Base-by-base conservation (phyloP, 768 basidiomycete genomes). In the Tulasnella sp. region DNA sequence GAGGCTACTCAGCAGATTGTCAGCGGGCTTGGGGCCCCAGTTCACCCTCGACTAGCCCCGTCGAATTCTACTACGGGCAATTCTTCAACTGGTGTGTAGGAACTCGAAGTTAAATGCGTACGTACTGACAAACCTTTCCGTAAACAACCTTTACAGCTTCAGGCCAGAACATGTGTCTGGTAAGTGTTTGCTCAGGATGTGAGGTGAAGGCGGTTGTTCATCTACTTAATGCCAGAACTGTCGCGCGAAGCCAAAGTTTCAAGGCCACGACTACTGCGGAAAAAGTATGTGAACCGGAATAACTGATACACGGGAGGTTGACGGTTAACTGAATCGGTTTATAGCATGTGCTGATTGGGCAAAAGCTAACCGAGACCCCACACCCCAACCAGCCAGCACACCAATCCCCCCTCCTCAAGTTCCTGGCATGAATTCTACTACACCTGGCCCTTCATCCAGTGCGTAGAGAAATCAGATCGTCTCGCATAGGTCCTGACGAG, bases 91-190 rank as follows among this genome's bases (percentile, higher is more conserved):
- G 44, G 44, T 44, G 44, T 2, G 44, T 44, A n/a, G 52, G 8
- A n/a, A 5, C 5, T 3, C 24, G 1, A 24, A 7, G 1, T n/a
- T 7, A 7, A 52, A 0, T 10, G 1, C 24, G 1, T n/a, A 10
- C 24, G 52, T n/a, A 24, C n/a, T 10, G 2, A 52, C 24, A n/a
- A 5, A 8, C 6, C 21, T 24, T 1, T 1, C 4, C 52, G 9
- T 8, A 52, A 21, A 52, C 24, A 52, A 52, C 24, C 9, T 10
- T 52, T 24, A 18, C 44, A 18, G 19, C 44, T 4, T 0, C 19
- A 44, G 44, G 3, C n/a, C 21, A 24, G 4, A 18, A 10, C 0
- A 52, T 52, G 24, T 52, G 52, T n/a, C 7, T 5, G 6, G 52
- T 52, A 52, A 6, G 52, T 52, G n/a, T 24, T n/a, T 10, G 44